phyloP scores from a whole-genome alignment of 768 basidiomycete species.

The Lactarius trivialis region DNA sequence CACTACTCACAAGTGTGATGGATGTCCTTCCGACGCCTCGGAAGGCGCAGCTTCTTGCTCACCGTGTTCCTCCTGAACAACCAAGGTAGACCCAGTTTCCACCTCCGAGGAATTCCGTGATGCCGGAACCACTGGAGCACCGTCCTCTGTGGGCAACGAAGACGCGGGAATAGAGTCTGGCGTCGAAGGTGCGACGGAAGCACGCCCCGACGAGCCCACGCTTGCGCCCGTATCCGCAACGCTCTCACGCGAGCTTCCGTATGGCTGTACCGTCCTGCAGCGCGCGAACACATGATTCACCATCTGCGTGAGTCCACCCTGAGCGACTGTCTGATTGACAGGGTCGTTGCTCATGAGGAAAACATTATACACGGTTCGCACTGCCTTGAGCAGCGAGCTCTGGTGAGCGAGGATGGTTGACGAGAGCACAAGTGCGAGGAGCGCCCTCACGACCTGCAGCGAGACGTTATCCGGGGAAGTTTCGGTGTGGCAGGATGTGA shows the following conservation, averaged over 20 bases:
- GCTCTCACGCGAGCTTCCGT: slow-evolving; percentile 1
- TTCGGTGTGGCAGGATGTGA: slow-evolving; percentile 87
- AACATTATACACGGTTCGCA: slow-evolving; percentile 97
- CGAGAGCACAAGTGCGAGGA: slow-evolving; percentile 85
- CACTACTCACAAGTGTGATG: slow-evolving; percentile 7
- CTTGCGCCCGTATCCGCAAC: slow-evolving; percentile 18
- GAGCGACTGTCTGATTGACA: slow-evolving; percentile 96
- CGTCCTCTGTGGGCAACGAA: slow-evolving; percentile 7
- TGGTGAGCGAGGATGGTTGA: slow-evolving; percentile 87
- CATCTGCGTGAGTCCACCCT: slow-evolving; percentile 97
- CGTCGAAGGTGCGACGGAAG: slow-evolving; percentile 15
- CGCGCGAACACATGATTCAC: slow-evolving; percentile 93
- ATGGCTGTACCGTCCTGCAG: slow-evolving; percentile 41
- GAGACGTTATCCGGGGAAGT: slow-evolving; percentile 85
- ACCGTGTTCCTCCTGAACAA: background rate
- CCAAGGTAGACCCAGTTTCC: background rate
- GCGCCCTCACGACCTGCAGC: slow-evolving; percentile 92
- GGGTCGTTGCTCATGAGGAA: slow-evolving; percentile 86
- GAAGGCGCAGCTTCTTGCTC: background rate
- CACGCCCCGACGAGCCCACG: slow-evolving; percentile 4
- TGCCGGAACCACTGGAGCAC: background rate
- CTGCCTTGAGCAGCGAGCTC: slow-evolving; percentile 90
- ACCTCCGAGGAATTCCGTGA: background rate
- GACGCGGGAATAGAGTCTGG: slow-evolving; percentile 22
- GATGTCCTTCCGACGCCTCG: background rate